Percentiles rank a stretch among this genome's conserved stretches.
phyloP scores from a whole-genome alignment of 192 early-diverging fungal genomes.

The Pilaira anomala region DNA sequence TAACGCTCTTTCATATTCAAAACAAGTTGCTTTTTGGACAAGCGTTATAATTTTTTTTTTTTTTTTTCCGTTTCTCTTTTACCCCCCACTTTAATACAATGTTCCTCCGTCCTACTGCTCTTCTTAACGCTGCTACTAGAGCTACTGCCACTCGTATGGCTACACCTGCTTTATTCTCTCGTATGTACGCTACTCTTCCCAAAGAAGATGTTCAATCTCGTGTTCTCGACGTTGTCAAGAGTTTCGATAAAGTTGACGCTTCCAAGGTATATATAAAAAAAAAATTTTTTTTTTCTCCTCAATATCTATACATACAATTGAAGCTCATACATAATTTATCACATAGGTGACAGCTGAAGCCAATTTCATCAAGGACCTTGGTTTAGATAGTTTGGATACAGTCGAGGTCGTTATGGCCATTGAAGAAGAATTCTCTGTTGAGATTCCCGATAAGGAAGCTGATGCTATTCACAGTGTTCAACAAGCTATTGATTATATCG shows the following conservation, averaged over 20 bases:
- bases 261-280: constrained; percentile 69
- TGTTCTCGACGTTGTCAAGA: constrained; percentile 83
- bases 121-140: constrained; percentile 35
- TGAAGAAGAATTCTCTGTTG: constrained; percentile 98
- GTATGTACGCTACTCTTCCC: constrained; percentile 66
- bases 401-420: constrained; percentile 99
- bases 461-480: constrained; percentile 88
- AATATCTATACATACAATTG: background rate
- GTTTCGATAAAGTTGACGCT: constrained; percentile 95
- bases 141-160: constrained; percentile 25
- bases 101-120: constrained; percentile 32
- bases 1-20: too few relatives aligned
- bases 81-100: constrained; percentile 8
- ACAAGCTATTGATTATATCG: constrained; percentile 85
- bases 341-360: constrained; percentile 75
- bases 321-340: background rate
- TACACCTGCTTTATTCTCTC: constrained; percentile 60
- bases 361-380: constrained; percentile 92
- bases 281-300: background rate
- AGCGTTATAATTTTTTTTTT: background rate
- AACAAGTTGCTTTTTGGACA: too few relatives aligned
- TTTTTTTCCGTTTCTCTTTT: background rate
- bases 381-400: constrained; percentile 93
- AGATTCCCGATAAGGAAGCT: constrained; percentile 95
- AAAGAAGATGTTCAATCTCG: constrained; percentile 75